Percentiles rank a stretch among this genome's conserved stretches.
These are phyloP conservation scores for Lipomyces chichibuensis DNA, from an alignment of 805 yeast species.

Conservation along the genomic window DNA sequence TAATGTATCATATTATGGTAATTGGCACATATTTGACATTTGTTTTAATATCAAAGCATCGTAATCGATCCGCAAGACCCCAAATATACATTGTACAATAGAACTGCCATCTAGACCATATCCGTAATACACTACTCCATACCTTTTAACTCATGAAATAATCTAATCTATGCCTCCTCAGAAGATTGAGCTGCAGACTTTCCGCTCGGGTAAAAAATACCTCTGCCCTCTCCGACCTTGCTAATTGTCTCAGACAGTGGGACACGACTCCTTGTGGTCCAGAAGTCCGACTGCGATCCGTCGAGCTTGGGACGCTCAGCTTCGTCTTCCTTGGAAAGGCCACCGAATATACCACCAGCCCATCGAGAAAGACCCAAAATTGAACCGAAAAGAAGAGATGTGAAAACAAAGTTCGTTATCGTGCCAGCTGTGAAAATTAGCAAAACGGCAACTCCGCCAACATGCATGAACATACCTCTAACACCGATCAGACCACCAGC, in stretches of 20 bases:
- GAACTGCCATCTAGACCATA: neutral
- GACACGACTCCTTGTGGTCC: slow-evolving; percentile 80
- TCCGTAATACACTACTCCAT: neutral
- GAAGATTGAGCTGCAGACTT: neutral
- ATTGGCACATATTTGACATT: neutral
- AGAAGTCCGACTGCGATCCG: slow-evolving; percentile 53
- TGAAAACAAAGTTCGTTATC: slow-evolving; percentile 13
- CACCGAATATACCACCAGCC: slow-evolving; percentile 53
- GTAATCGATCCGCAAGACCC: neutral
- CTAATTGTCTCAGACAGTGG: slow-evolving; percentile 80
- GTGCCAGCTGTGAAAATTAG: slow-evolving; percentile 12
- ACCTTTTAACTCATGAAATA: neutral
- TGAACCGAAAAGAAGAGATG: slow-evolving; percentile 29
- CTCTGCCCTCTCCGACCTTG: slow-evolving; percentile 60
- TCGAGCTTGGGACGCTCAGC: slow-evolving; percentile 35
- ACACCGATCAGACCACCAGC: slow-evolving; percentile 27
- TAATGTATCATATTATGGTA: neutral
- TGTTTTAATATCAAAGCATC: neutral
- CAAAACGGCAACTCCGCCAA: neutral
- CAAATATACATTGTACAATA: neutral
- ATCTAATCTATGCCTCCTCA: neutral
- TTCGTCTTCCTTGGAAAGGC: slow-evolving; percentile 43
- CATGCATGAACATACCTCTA: slow-evolving; percentile 2
- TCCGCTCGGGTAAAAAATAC: slow-evolving; percentile 27
- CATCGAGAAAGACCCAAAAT: slow-evolving; percentile 45